A percentile compares a stretch with the other conserved stretches of the same genome.
Evolutionary conservation across 2,329 filamentous ascomycete species (phyloP).

Genomic region (Helotiales sp.): DNA sequence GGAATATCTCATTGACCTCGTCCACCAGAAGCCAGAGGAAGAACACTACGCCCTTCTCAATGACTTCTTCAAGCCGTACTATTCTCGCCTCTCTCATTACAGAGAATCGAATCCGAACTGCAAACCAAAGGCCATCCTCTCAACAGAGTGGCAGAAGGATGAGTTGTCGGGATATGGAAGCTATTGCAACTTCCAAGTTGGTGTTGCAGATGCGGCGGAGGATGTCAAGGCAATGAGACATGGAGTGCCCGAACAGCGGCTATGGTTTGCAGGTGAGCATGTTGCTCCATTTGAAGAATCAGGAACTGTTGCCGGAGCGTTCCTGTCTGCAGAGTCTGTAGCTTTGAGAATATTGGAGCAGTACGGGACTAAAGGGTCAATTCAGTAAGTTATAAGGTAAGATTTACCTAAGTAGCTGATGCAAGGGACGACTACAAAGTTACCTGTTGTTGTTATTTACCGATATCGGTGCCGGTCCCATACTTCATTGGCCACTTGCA

Average conservation of each 20-base stretch:
- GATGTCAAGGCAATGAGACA: conserved; percentile 55
- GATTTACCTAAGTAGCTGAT: too few relatives aligned
- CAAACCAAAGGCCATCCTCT: conserved; percentile 52
- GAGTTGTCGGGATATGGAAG: conserved; percentile 65
- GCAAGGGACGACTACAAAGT: too few relatives aligned
- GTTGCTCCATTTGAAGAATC: conserved; percentile 86
- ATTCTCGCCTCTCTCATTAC: conserved; percentile 62
- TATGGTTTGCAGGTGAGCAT: conserved; percentile 72
- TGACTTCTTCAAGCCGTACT: conserved; percentile 63
- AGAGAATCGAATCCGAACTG: conserved; percentile 39
- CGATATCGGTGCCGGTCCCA: too few relatives aligned
- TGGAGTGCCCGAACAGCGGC: conserved; percentile 40
- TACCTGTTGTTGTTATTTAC: too few relatives aligned
- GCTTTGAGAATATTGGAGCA: conserved; percentile 61
- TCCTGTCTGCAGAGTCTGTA: conserved; percentile 83
- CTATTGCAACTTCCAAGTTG: conserved; percentile 69
- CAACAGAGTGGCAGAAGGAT: conserved; percentile 66
- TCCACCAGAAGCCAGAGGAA: conserved; percentile 4
- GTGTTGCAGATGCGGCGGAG: conserved; percentile 54
- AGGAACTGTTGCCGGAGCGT: conserved; percentile 87
- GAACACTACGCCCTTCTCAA: conserved; percentile 33
- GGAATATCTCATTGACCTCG: conserved; percentile 31
- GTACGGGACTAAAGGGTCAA: conserved; percentile 42
- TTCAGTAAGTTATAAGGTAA: too few relatives aligned
- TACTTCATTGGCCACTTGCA: too few relatives aligned